These are phyloP conservation scores for Ailanthus altissimus DNA, from an alignment of 345 rosid genomes.

Conservation along the genomic window DNA sequence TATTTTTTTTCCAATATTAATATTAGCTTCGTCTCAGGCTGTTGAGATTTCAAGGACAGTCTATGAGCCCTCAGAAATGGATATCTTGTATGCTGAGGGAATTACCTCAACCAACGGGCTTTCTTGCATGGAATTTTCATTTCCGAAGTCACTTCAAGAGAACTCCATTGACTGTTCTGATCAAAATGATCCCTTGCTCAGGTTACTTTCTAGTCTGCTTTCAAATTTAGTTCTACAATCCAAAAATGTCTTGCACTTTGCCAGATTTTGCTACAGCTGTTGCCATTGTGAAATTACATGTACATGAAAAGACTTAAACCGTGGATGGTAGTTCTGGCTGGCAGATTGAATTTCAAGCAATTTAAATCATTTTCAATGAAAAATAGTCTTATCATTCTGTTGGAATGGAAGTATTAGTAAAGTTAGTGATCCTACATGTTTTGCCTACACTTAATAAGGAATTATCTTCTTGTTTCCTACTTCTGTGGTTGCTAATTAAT, in stretches of 20 bases:
- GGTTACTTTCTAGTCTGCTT: conserved; percentile 42
- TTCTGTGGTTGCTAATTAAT: neutral
- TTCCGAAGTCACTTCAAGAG: conserved; percentile 44
- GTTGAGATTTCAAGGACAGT: conserved; percentile 68
- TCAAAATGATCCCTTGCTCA: conserved; percentile 45
- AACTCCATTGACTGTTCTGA: conserved; percentile 27
- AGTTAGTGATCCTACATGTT: neutral
- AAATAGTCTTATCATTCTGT: neutral
- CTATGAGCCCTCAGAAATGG: conserved; percentile 79
- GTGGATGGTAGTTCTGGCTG: neutral
- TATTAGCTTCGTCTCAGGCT: conserved; percentile 49
- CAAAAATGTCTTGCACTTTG: conserved; percentile 2
- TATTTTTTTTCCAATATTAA: neutral
- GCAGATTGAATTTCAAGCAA: neutral
- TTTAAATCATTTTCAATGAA: neutral
- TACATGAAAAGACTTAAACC: neutral
- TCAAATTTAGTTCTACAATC: neutral
- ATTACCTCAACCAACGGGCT: conserved; percentile 63
- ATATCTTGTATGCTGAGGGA: conserved; percentile 83
- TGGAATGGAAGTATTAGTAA: neutral
- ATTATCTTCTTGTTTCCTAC: neutral
- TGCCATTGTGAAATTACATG: neutral
- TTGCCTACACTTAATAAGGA: neutral
- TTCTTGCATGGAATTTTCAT: conserved; percentile 74
- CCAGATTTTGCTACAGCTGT: conserved; percentile 14